phyloP scores from a whole-genome alignment of 495 filamentous ascomycete genomes.

The Apiosordaria backusii region DNA sequence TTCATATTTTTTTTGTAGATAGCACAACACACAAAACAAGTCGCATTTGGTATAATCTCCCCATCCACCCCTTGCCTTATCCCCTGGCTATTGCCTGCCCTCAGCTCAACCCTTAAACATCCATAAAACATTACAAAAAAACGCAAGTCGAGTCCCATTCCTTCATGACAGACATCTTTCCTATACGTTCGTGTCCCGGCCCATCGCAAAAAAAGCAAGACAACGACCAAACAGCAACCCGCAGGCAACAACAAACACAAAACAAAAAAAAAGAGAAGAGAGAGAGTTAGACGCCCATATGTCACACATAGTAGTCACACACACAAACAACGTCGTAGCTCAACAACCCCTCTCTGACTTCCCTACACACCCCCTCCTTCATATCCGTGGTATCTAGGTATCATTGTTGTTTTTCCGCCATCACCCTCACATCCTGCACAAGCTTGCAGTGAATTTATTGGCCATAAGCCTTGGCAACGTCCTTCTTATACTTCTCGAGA shows the following conservation, averaged over 20 bases:
- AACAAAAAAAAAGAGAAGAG: not conserved
- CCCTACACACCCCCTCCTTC: not conserved
- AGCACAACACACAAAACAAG: not conserved
- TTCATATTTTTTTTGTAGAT: not conserved
- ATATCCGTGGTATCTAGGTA: not conserved
- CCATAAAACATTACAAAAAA: not conserved
- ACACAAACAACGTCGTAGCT: not conserved
- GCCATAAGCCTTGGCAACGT: conserved; percentile 58
- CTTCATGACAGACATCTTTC: not conserved
- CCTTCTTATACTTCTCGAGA: conserved; percentile 61
- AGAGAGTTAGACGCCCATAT: conserved; percentile 8
- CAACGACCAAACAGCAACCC: not conserved
- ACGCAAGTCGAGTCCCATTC: not conserved
- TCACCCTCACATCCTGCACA: not conserved
- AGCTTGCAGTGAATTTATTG: not conserved
- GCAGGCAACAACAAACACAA: not conserved
- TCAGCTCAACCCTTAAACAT: not conserved
- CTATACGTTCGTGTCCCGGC: not conserved
- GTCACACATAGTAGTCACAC: conserved; percentile 16
- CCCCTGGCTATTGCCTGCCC: not conserved
- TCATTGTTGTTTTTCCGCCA: not conserved
- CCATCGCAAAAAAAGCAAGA: not conserved
- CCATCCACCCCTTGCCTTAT: not conserved
- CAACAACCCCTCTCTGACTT: not conserved
- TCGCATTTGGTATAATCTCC: not conserved